Base-by-base conservation (phyloP, 2,329 filamentous ascomycete genomes). In the Harringtonia aguacate region DNA sequence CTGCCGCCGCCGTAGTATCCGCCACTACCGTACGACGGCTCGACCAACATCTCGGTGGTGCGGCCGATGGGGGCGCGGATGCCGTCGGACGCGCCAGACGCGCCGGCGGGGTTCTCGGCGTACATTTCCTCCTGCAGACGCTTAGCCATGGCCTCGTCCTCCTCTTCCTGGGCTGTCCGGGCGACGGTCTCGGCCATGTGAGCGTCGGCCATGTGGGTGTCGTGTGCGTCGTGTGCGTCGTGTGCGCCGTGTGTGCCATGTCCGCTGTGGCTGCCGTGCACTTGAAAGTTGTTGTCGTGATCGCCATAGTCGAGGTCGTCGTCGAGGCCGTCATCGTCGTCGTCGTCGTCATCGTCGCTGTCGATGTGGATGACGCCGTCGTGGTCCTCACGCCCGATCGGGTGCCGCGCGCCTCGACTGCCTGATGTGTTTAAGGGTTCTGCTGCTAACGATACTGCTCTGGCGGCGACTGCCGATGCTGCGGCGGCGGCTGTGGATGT, bases 91-190 rank as follows among this genome's bases (percentile, higher is more conserved):
- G 40, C 35, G 2, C 10, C 35, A 0, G 33, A 33, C 3, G 20
- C 37, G 4, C 24, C 21, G 4, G 30, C 36, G 14, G 28, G n/a
- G 3, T 33, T 24, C 48, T 66, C 66, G 21, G 60, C 61, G 55
- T 95, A 97, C 58, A 95, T 75, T 62, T 98, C 88, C 57, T 98
- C 85, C 61, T 98, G 92, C 47, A 98, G 63, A 46, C 86, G 78
- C 60, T 89, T 79, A 8, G 92, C 92, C 80, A 97, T 90, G 36
- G 86, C 89, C 42, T 87, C 89, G 56, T 98, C 92, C 56, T 95
- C 88, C 50, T 95, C 89, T 52, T 84, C 77, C 43, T 79, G 69
- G 15, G 73, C 77, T 5, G 61, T 63, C 28, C 62, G 65, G 10
- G 64, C 65, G 33, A 71, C 63, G 2, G 58, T 58, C 4, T 58